Percentiles rank a stretch among this genome's conserved stretches.
These are phyloP conservation scores for Epichloe sibirici DNA, from an alignment of 2,329 filamentous ascomycete genomes.

Conservation along the genomic window DNA sequence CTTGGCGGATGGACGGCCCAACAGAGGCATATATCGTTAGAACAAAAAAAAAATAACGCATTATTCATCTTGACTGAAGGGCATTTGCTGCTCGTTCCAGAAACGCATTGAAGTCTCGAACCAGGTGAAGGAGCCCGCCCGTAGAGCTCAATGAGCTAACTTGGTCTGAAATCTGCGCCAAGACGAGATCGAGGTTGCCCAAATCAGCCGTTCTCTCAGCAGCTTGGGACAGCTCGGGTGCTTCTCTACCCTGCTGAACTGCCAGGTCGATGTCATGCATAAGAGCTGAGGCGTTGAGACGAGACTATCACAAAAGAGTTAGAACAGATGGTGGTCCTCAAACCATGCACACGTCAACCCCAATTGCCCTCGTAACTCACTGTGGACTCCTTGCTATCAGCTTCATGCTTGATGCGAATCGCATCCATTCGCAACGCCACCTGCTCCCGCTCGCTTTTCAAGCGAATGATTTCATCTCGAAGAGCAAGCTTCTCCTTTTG, in stretches of 20 bases:
- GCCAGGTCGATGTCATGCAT: conserved; percentile 53
- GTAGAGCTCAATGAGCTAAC: conserved; percentile 35
- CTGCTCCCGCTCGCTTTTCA: conserved; percentile 48
- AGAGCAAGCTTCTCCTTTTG: conserved; percentile 45
- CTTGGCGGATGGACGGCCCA: background rate
- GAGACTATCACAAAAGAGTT: conserved; percentile 18
- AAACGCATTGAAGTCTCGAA: conserved; percentile 51
- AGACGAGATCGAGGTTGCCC: conserved; percentile 43
- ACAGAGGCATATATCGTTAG: background rate
- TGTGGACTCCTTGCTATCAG: conserved; percentile 36
- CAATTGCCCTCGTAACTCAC: conserved; percentile 23
- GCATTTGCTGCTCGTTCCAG: conserved; percentile 47
- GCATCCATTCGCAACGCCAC: conserved; percentile 51
- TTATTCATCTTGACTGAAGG: conserved; percentile 33
- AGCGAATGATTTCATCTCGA: conserved; percentile 46
- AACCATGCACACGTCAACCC: background rate
- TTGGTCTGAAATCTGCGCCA: conserved; percentile 42
- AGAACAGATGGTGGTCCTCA: background rate
- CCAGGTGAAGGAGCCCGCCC: conserved; percentile 42
- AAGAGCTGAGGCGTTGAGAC: conserved; percentile 41
- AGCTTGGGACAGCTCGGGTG: conserved; percentile 31
- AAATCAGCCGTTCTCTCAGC: conserved; percentile 38
- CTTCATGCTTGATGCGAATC: conserved; percentile 47
- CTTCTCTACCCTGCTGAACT: conserved; percentile 36
- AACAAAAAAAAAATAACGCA: background rate